Conservation (phyloP, 257 asterid species). For the Fraxinus cuspidata region DNA sequence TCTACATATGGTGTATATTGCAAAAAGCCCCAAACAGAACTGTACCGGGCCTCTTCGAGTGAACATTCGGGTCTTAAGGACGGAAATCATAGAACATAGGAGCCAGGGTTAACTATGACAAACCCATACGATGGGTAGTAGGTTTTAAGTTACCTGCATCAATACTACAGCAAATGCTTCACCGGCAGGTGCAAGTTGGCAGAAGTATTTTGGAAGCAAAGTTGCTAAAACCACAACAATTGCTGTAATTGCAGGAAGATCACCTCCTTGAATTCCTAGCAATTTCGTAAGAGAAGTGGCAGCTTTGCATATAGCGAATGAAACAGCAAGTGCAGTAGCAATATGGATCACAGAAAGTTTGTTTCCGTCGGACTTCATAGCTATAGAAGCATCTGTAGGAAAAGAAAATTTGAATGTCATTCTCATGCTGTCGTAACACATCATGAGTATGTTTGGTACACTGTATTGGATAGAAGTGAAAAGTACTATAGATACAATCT, state of each 20-base stretch:
- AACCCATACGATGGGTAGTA: background rate
- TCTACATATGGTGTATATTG: too few relatives aligned
- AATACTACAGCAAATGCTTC: conserved; percentile 62
- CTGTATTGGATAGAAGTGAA: background rate
- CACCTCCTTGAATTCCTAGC: conserved; percentile 54
- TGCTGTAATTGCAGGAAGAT: conserved; percentile 72
- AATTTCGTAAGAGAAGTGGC: conserved; percentile 44
- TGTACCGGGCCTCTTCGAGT: too few relatives aligned
- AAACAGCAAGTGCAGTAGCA: conserved; percentile 64
- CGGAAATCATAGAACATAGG: too few relatives aligned
- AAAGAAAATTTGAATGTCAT: conserved; percentile 18
- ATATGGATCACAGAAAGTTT: conserved; percentile 56
- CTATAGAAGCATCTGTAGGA: conserved; percentile 45
- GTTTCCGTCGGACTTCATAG: conserved; percentile 38
- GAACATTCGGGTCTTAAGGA: too few relatives aligned
- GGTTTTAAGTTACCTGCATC: conserved; percentile 60
- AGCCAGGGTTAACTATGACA: too few relatives aligned
- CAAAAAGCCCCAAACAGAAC: too few relatives aligned
- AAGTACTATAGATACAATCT: background rate
- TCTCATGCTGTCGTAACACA: background rate
- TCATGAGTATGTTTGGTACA: background rate
- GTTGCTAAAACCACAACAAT: conserved; percentile 70
- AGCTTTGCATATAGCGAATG: conserved; percentile 67
- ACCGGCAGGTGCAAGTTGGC: conserved; percentile 70
- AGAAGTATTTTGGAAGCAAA: conserved; percentile 54